A percentile compares a stretch with the other conserved stretches of the same genome.
phyloP scores from a whole-genome alignment of 345 rosid genomes.

The Lepidium aucheri region DNA sequence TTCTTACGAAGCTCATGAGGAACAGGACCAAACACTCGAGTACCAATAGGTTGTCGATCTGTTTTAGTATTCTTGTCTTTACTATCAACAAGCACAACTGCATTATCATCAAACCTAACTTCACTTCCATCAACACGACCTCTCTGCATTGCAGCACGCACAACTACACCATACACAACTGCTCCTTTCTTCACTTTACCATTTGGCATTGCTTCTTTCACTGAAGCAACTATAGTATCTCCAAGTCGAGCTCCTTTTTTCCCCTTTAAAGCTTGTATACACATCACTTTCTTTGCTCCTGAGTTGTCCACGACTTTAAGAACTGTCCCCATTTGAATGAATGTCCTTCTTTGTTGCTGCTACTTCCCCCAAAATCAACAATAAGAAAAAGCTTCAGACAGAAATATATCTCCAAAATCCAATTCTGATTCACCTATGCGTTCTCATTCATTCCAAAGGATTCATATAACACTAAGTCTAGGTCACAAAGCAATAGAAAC shows the following conservation, averaged over 20 bases:
- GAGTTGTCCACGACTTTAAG: constrained; percentile 89
- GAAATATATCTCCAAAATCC: neutral
- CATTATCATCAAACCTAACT: constrained; percentile 88
- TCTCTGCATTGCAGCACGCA: constrained; percentile 80
- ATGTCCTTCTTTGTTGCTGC: constrained; percentile 62
- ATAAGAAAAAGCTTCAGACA: neutral
- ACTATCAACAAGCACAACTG: constrained; percentile 64
- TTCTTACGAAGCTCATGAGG: constrained; percentile 91
- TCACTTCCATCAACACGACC: constrained; percentile 89
- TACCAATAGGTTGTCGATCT: constrained; percentile 69
- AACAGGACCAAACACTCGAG: constrained; percentile 82
- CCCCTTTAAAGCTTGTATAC: constrained; percentile 70
- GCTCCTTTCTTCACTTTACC: constrained; percentile 96
- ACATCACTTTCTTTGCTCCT: constrained; percentile 82
- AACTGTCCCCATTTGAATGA: constrained; percentile 85
- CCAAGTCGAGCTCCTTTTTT: constrained; percentile 81
- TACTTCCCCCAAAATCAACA: neutral
- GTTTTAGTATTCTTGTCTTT: constrained; percentile 27
- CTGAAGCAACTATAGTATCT: constrained; percentile 75
- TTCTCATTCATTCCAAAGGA: neutral
- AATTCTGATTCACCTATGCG: neutral
- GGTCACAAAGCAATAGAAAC: too few species aligned
- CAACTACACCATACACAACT: constrained; percentile 72
- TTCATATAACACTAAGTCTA: neutral
- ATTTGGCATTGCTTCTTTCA: constrained; percentile 85